Conservation (phyloP, 208 protist species). For the Trypanosoma grayi region DNA sequence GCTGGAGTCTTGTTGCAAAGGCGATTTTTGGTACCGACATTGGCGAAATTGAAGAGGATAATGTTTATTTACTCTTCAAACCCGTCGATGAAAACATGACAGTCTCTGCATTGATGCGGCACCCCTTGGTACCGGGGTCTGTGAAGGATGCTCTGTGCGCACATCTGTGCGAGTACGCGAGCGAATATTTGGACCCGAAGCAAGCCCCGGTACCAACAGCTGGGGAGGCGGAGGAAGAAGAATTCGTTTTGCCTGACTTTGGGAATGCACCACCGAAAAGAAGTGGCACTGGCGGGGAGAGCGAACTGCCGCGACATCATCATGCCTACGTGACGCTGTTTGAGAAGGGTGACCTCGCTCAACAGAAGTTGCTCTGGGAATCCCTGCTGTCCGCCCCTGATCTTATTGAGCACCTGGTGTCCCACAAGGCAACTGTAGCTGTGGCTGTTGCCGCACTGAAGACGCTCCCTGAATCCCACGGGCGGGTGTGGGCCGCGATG, state of each 20-base stretch:
- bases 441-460: constrained; percentile 32
- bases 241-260: constrained; percentile 76
- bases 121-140: constrained; percentile 41
- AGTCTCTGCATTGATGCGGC: constrained; percentile 60
- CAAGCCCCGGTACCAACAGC: background rate
- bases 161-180: constrained; percentile 65
- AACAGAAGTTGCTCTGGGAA: constrained; percentile 61
- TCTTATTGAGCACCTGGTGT: constrained; percentile 37
- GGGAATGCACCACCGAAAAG: constrained; percentile 17
- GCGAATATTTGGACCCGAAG: constrained; percentile 51
- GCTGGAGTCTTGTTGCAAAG: constrained; percentile 32
- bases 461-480: constrained; percentile 21
- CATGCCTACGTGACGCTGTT: constrained; percentile 62
- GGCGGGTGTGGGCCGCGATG: constrained; percentile 9
- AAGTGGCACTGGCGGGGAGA: background rate
- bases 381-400: constrained; percentile 24
- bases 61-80: constrained; percentile 40
- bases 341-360: constrained; percentile 67
- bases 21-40: constrained; percentile 29
- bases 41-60: constrained; percentile 9
- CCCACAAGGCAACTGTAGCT: constrained; percentile 29
- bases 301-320: constrained; percentile 30
- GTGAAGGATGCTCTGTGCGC: constrained; percentile 80
- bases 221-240: constrained; percentile 29
- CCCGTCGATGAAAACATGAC: constrained; percentile 60